A percentile compares a stretch with the other conserved stretches of the same genome.
phyloP scores from a whole-genome alignment of 75 land plant genomes.

The Isoetes taiwanensis region DNA sequence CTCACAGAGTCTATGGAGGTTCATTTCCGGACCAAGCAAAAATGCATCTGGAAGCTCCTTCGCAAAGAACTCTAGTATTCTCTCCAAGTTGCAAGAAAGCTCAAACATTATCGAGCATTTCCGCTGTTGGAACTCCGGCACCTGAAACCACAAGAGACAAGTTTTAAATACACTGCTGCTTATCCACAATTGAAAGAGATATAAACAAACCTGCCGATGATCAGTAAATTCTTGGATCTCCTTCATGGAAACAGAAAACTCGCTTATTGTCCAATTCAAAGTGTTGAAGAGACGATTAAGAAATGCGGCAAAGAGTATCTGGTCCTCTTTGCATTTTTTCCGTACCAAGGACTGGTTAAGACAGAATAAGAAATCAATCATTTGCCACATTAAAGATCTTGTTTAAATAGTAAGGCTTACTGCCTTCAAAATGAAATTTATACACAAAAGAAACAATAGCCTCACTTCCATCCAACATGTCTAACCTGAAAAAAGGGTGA shows the following conservation, averaged over 20 bases:
- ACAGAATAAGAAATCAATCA: neutral
- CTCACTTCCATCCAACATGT: neutral
- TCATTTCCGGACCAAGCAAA: constrained; percentile 67
- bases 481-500: constrained; percentile 75
- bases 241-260: constrained; percentile 82
- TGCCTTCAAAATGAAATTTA: no score
- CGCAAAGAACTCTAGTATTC: constrained; percentile 81
- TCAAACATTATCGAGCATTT: constrained; percentile 88
- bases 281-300: constrained; percentile 88
- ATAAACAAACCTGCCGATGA: constrained; percentile 15
- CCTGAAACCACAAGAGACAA: constrained; percentile 28
- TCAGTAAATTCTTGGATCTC: constrained; percentile 68
- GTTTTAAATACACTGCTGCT: neutral
- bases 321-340: constrained; percentile 52
- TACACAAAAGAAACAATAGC: neutral
- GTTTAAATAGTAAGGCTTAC: no score
- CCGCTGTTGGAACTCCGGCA: constrained; percentile 67
- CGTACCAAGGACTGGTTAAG: constrained; percentile 54
- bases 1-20: constrained; percentile 73
- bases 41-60: constrained; percentile 85
- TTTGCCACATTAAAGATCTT: no score
- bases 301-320: constrained; percentile 63
- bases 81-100: constrained; percentile 82
- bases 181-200: constrained; percentile 20
- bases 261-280: constrained; percentile 96